Base-by-base conservation (phyloP, 306 rosid species). In the Rubus idaeus region DNA sequence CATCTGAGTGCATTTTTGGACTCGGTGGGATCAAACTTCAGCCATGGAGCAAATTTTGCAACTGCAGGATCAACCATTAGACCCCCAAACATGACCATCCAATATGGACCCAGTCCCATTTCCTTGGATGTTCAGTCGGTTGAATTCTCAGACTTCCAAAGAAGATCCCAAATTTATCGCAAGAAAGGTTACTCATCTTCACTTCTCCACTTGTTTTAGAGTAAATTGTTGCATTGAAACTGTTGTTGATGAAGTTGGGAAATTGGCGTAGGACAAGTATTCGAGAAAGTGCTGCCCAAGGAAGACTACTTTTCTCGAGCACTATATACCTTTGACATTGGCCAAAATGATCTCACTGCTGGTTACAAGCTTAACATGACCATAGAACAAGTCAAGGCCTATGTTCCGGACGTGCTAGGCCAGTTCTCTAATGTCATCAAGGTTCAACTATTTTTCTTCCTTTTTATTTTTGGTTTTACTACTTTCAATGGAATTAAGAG, bases 1-100 rank as follows among this genome's bases (percentile, higher is more conserved):
- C 82, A 89, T 85, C 89, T 91, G 66, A 89, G 79, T 79, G 91
- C 94, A 50, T 89, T 23, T 61, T 85, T 91, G 78, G 97, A 91
- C 82, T 79, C 97, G 1, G 82, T 89, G 60, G 94, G 97, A 6
- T 89, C 97, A 68, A 88, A 85, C 78, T 91, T 86, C 71, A 82
- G 86, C 40, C 91, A 87, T 73, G 95, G 97, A 85, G 95, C 86
- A 37, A 91, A 91, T 46, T 91, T 91, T 57, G 95, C 95, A n/a
- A 90, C 97, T 4, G 97, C 97, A 20, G 97, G 97, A 77, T 90
- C 97, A 55, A 91, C 95, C 78, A 84, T 91, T 37, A 85, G 93
- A 79, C 91, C 91, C 20, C 97, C 75, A 75, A 91, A 90, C 63
- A 90, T 93, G 81, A 88, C 91, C 73, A 87, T 81, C 46, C 93